Evolutionary conservation across 306 rosid genomes (phyloP), one percentile per base, ranked within the genome.

Genomic region (Mimosa pudica): DNA sequence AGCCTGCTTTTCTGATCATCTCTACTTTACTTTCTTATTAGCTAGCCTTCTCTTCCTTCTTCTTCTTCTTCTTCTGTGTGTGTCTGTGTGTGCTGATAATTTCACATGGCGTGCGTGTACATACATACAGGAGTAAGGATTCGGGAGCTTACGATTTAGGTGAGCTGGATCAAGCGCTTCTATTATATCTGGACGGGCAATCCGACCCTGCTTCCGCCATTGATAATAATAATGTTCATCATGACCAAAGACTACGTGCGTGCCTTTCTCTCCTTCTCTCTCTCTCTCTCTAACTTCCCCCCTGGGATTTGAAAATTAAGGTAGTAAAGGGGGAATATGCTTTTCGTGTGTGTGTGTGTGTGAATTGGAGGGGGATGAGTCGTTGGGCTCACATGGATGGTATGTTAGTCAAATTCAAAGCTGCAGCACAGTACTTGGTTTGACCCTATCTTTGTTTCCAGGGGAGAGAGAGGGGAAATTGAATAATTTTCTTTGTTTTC

Each of bases 81-180:
- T 38, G 42, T 38, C 3, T 38, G 5, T 38, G 5, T 7, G 61
- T 70, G 78, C 46, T 54, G 82, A 79, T 38, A 5, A 38, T 38
- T 38, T 0, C 1, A 38, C 1, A 38, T 38, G 5, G 42, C 5
- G 42, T 24, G 42, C 42, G 42, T 38, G 42, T 2, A 38, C 42
- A 38, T 38, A 38, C 1, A 38, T 38, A 61, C 82, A 89, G 97
- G 79, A 79, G 80, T 87, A 93, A 91, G 86, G 99, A 93, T 57
- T 80, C 84, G 0, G 97, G 90, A 74, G 89, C 90, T 68, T 93
- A 93, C 88, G 99, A 93, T 84, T 81, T 96, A 78, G 98, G 98
- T 1, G 99, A 96, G 79, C 77, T 96, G 71, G 99, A 96, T 85
- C 99, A 89, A 87, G 97, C 98, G 1, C 92, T 93, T 78, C 92